A percentile compares a stretch with the other conserved stretches of the same genome.
Evolutionary conservation across 2,329 filamentous ascomycete genomes (phyloP).

Genomic region (Raffaelea arxii): DNA sequence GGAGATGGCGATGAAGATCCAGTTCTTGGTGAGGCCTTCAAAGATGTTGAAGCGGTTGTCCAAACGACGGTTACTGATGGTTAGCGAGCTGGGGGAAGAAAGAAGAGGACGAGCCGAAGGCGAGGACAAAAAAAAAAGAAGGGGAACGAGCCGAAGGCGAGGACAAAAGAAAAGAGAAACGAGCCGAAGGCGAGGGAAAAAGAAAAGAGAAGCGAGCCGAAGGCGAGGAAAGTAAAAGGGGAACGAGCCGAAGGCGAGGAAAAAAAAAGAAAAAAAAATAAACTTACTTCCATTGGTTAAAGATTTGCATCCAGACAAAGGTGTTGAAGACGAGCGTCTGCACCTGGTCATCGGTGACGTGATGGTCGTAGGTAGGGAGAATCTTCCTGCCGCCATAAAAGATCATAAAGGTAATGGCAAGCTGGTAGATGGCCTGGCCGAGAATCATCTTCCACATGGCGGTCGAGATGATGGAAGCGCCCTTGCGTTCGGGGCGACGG

Average conservation of each 20-base stretch:
- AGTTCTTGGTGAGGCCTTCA: constrained; percentile 75
- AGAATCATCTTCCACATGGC: constrained; percentile 99
- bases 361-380: constrained; percentile 28
- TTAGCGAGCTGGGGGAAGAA: constrained; percentile 15
- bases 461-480: constrained; percentile 60
- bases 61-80: constrained; percentile 67
- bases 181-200: not conserved
- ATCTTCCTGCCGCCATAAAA: constrained; percentile 44
- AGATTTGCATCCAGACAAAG: constrained; percentile 99
- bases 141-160: not conserved
- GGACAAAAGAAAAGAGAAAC: no score
- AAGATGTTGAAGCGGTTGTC: constrained; percentile 96
- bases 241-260: not conserved
- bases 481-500: constrained; percentile 56
- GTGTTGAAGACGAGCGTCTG: constrained; percentile 90
- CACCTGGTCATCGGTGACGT: constrained; percentile 39
- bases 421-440: constrained; percentile 82
- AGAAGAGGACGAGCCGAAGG: not conserved
- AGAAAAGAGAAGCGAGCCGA: not conserved
- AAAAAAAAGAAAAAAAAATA: not conserved
- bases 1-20: constrained; percentile 83
- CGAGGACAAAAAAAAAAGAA: not conserved
- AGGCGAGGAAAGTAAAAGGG: not conserved
- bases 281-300: constrained; percentile 89
- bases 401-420: constrained; percentile 68